Evolutionary conservation across 495 filamentous ascomycete species (phyloP), one percentile per base, ranked within the genome.

Genomic region (Penicillium subrubescens): DNA sequence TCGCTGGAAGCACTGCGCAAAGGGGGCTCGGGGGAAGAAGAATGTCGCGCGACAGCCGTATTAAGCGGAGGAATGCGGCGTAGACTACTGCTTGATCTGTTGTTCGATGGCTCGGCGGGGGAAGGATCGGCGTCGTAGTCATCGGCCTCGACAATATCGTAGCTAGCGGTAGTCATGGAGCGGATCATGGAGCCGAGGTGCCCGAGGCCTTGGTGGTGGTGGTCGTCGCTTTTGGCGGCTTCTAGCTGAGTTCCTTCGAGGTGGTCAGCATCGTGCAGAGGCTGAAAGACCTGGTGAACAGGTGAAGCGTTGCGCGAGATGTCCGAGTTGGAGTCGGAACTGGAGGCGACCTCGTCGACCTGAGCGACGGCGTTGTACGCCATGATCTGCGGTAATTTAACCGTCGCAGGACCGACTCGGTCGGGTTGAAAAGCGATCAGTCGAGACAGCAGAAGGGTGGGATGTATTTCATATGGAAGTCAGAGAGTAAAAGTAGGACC

Each of bases 1-100:
- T 85, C 87, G 31, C 79, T 76, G 60, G 88, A 88, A 34, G 86
- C 84, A 19, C 87, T 88, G 52, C 84, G 87, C 48, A 88, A 75
- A 66, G 87, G 81, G 31, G 86, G 81, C 34, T 83, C 73, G 53
- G 75, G 71, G 35, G 70, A 66, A 57, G 71, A 67, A 58, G 76
- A 65, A 64, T 61, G 75, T 66, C 57, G 71, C 65, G 71, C 62
- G 65, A 71, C 60, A 35, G 71, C 59, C n/a, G 71, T 75, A 61
- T 76, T 68, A 15, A 75, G 73, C 59, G 75, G 75, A 72, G 76
- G 73, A 61, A 73, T 71, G 59, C 61, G 69, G 65, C 64, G 71
- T 65, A 55, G 59, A 69, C 66, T 73, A 64, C 59, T 73, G 56
- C 25, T 56, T 17, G 53, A 37, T 34, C 48, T 52, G 48, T 31